These are phyloP conservation scores for Candida pini DNA, from an alignment of 805 yeast genomes.

Conservation along the genomic window DNA sequence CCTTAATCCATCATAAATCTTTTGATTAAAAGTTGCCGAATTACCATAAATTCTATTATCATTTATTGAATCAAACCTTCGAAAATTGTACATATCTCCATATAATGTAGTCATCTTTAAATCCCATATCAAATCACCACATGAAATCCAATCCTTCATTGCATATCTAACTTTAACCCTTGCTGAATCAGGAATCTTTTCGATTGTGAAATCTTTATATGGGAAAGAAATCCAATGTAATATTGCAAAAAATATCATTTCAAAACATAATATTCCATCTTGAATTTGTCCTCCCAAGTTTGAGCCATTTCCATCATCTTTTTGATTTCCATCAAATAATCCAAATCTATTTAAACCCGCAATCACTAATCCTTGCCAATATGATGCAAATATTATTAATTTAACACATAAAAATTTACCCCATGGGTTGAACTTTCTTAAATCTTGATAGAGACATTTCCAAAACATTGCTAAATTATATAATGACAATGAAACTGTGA, in stretches of 20 bases:
- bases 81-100: conserved; percentile 73
- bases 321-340: conserved; percentile 26
- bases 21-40: conserved; percentile 46
- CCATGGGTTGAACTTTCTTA: conserved; percentile 78
- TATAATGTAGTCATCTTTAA: conserved; percentile 59
- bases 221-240: conserved; percentile 89
- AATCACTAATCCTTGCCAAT: conserved; percentile 84
- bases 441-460: conserved; percentile 78
- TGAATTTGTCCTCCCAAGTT: conserved; percentile 55
- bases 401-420: conserved; percentile 92
- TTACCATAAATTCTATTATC: conserved; percentile 19
- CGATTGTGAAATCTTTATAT: conserved; percentile 61
- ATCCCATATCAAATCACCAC: conserved; percentile 75
- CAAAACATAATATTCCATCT: conserved; percentile 75
- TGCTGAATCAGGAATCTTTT: conserved; percentile 61
- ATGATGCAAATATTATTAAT: conserved; percentile 92
- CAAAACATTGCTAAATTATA: conserved; percentile 87
- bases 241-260: conserved; percentile 77
- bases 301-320: conserved; percentile 28
- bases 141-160: conserved; percentile 67
- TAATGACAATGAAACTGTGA: conserved; percentile 74
- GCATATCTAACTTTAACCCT: conserved; percentile 60
- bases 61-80: conserved; percentile 74
- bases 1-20: conserved; percentile 79
- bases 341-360: conserved; percentile 48